phyloP scores from a whole-genome alignment of 1,284 basidiomycete species.

The Tremellales sp. region DNA sequence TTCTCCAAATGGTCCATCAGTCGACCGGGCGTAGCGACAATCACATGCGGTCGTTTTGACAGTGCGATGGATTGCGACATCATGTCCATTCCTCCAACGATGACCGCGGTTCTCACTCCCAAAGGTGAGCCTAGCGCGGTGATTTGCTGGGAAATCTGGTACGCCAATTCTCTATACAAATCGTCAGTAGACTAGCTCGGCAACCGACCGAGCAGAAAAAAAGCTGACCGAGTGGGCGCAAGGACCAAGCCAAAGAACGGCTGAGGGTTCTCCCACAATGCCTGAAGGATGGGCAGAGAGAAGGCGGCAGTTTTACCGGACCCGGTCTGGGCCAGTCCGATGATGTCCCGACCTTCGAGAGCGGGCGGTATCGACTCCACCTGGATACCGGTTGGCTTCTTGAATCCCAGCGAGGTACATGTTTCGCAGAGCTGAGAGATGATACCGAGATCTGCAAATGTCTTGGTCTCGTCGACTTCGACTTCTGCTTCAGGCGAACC shows the following conservation, averaged over 20 bases:
- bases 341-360: slow-evolving; percentile 87
- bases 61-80: slow-evolving; percentile 90
- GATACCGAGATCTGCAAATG: slow-evolving; percentile 67
- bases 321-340: slow-evolving; percentile 95
- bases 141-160: slow-evolving; percentile 96
- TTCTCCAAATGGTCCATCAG: slow-evolving; percentile 95
- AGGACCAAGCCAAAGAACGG: slow-evolving; percentile 91
- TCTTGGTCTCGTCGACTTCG: slow-evolving; percentile 21
- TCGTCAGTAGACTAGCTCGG: neutral
- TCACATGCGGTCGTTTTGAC: slow-evolving; percentile 86
- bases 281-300: slow-evolving; percentile 91
- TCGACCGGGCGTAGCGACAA: slow-evolving; percentile 97
- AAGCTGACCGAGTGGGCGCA: slow-evolving; percentile 71
- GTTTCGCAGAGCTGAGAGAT: slow-evolving; percentile 86
- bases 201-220: neutral
- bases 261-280: slow-evolving; percentile 92
- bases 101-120: slow-evolving; percentile 84
- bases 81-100: slow-evolving; percentile 95
- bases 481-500: slow-evolving; percentile 14
- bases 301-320: slow-evolving; percentile 99
- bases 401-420: slow-evolving; percentile 77
- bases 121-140: slow-evolving; percentile 89
- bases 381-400: slow-evolving; percentile 88
- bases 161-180: slow-evolving; percentile 76
- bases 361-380: slow-evolving; percentile 84